Base-by-base conservation (phyloP, 495 filamentous ascomycete species). In the Trichodelitschia bisporula region DNA sequence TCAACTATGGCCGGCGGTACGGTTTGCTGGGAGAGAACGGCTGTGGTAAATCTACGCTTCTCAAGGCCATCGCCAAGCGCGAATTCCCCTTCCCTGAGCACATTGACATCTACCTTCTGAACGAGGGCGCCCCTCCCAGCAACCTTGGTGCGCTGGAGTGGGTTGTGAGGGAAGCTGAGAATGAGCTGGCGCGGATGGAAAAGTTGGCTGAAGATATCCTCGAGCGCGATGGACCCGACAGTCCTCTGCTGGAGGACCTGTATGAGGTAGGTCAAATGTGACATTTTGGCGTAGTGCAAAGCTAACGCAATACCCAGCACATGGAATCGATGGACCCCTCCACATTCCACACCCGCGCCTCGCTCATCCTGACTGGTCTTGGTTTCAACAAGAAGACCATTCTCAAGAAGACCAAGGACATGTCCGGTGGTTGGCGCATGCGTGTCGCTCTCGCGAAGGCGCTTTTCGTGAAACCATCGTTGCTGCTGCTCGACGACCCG, bases 401-500 rank as follows among this genome's bases (percentile, higher is more conserved):
- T 46, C 59, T 84, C 52, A 99, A 99, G 66, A 89, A 78, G 65
- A 99, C 86, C 38, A 99, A 92, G 68, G 86, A 99, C 46, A 99
- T 99, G 86, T 99, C 86, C 40, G 86, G 86, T 73, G 86, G 86
- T 38, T 99, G 86, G 86, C 69, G 89, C 59, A 99, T 99, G 86
- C 77, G 86, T 64, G 86, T 99, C 18, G 86, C 86, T 19, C 68
- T 99, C 24, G 86, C 63, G 43, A 99, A 95, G 63, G 89, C 86
- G 18, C 72, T 99, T 28, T 99, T 99, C 61, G 84, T 99, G 53
- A 89, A 84, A 64, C 86, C 86, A 15, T 83, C 79, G 4, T 62
- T 99, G 21, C 67, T 99, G 12, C 65, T 99, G 28, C 80, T 99
- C 38, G 86, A 99, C 51, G 86, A 99, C 60, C 86, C 86, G 12